Evolutionary conservation across 495 filamentous ascomycete genomes (phyloP), one percentile per base, ranked within the genome.

Genomic region (Beverwykella pulmonaria): DNA sequence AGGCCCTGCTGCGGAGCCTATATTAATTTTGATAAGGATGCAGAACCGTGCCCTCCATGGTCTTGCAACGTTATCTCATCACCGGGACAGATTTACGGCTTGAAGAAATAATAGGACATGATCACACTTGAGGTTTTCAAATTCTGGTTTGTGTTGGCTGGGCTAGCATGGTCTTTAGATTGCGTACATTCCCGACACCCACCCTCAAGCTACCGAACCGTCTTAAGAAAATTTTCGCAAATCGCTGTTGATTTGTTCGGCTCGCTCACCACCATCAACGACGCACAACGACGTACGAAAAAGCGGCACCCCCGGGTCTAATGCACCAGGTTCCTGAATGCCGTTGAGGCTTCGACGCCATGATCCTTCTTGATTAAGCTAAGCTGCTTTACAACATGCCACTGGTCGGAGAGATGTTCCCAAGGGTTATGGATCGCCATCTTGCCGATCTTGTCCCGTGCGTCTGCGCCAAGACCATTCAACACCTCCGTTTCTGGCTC

Each of bases 391-490:
- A 29, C 53, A 2, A 14, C 26, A 10, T 63, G 48, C 50, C 47
- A 54, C 62, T 65, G 54, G 26, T 29, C 53, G 62, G 62, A 65
- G 54, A 65, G 56, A 65, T 52, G 58, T 54, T 53, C 53, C 41
- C 39, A 6, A 15, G 10, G 6, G 26, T 17, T 22, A 15, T 14
- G 44, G 17, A 25, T 27, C 44, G 26, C 49, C 54, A 59, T 39
- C n/a, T n/a, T 44, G 54, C 62, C 39, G 62, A 65, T 65, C 62
- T 23, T 53, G 1, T 46, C 46, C 34, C 56, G 59, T 59, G 44
- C 17, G 2, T 30, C 39, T 12, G 36, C 8, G 62, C 54, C 62
- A 65, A 52, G 62, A 15, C 32, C 48, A 44, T 50, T 26, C 19
- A 44, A 44, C 39, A n/a, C 39, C 39, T 7, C 39, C 39, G 39